These are phyloP conservation scores for Gossypium longicalyx DNA, from an alignment of 345 rosid species.

Conservation along the genomic window DNA sequence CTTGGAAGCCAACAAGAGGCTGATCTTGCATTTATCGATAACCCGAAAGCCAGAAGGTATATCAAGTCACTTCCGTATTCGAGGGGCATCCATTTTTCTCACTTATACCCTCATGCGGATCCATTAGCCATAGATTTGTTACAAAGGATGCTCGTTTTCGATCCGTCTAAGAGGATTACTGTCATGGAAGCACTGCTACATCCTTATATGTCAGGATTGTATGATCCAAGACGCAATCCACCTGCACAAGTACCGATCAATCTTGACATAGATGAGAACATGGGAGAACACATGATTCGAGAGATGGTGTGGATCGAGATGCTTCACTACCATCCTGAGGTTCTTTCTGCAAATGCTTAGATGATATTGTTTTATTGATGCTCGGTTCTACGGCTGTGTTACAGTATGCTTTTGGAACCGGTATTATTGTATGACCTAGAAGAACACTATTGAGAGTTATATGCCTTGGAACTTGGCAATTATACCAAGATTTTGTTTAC, in stretches of 20 bases:
- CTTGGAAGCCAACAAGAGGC: slow-evolving; percentile 69
- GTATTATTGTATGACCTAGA: slow-evolving; percentile 6
- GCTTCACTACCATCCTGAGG: slow-evolving; percentile 70
- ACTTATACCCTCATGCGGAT: slow-evolving; percentile 64
- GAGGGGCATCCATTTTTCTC: slow-evolving; percentile 46
- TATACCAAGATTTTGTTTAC: slow-evolving; percentile 18
- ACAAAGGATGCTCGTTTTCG: slow-evolving; percentile 68
- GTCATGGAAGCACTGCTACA: slow-evolving; percentile 77
- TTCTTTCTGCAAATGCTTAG: slow-evolving; percentile 30
- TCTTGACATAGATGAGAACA: slow-evolving; percentile 59
- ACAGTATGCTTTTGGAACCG: not conserved
- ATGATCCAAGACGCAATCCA: slow-evolving; percentile 54
- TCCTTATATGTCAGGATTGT: slow-evolving; percentile 64
- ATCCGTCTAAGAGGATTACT: slow-evolving; percentile 71
- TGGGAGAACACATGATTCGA: slow-evolving; percentile 52
- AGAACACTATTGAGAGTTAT: not conserved
- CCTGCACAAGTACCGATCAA: slow-evolving; percentile 73
- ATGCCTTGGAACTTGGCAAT: slow-evolving; percentile 1
- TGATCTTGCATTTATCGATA: slow-evolving; percentile 74
- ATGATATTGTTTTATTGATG: not conserved
- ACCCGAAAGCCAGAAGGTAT: slow-evolving; percentile 55
- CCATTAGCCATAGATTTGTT: slow-evolving; percentile 73
- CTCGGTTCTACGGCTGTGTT: slow-evolving; percentile 9
- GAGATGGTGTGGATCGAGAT: slow-evolving; percentile 85
- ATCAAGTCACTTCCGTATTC: slow-evolving; percentile 67